Evolutionary conservation across 2,329 filamentous ascomycete genomes (phyloP).

Genomic region (Graphilbum sp.): DNA sequence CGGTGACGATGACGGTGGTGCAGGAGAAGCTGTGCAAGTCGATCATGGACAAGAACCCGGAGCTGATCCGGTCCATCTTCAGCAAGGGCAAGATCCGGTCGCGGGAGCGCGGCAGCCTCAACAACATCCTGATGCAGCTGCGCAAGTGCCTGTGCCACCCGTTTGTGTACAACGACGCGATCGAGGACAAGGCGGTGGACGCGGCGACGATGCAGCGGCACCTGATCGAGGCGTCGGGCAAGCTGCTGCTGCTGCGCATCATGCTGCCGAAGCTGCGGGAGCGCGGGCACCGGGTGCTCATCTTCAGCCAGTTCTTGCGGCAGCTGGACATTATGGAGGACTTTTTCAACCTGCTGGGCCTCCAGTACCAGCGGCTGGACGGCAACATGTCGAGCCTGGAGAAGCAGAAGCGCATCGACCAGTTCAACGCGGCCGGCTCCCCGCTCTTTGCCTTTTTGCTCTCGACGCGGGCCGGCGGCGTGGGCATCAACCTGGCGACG

Average conservation of each 20-base stretch:
- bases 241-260: slow-evolving; percentile 66
- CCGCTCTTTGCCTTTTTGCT: slow-evolving; percentile 77
- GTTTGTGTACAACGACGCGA: slow-evolving; percentile 79
- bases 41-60: slow-evolving; percentile 78
- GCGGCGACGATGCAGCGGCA: slow-evolving; percentile 53
- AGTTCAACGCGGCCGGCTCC: slow-evolving; percentile 76
- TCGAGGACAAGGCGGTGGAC: slow-evolving; percentile 64
- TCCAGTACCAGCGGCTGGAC: slow-evolving; percentile 67
- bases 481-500: slow-evolving; percentile 93
- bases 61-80: slow-evolving; percentile 79
- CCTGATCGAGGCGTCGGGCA: slow-evolving; percentile 79
- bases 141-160: slow-evolving; percentile 92
- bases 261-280: slow-evolving; percentile 79
- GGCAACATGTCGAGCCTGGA: slow-evolving; percentile 66
- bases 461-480: slow-evolving; percentile 86
- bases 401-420: slow-evolving; percentile 89
- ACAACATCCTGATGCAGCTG: slow-evolving; percentile 90
- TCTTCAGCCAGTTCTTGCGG: slow-evolving; percentile 89
- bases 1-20: slow-evolving; percentile 84
- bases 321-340: slow-evolving; percentile 87
- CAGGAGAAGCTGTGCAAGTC: slow-evolving; percentile 92
- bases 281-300: slow-evolving; percentile 74
- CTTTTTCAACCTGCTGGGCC: slow-evolving; percentile 61
- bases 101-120: slow-evolving; percentile 63
- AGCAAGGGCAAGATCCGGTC: slow-evolving; percentile 48